These are phyloP conservation scores for Microsporum canis DNA, from an alignment of 2,329 filamentous ascomycete species.

Conservation along the genomic window DNA sequence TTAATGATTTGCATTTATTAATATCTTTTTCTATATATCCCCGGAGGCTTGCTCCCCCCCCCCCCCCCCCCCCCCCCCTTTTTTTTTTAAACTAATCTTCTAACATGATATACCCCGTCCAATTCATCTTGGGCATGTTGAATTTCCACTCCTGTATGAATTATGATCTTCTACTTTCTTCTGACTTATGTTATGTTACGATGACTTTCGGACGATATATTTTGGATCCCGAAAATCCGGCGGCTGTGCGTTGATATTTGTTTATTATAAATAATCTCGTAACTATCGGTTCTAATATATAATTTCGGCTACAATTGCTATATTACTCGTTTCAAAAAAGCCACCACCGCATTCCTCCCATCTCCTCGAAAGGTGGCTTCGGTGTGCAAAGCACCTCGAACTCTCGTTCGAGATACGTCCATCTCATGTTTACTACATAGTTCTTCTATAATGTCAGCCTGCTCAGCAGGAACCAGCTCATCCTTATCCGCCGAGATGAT, in stretches of 20 bases:
- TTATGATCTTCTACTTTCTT: not conserved
- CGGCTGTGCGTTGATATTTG: not conserved
- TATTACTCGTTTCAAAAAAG: conserved; percentile 9
- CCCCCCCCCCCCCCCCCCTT: not conserved
- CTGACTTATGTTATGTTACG: not conserved
- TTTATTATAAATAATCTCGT: not conserved
- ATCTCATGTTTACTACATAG: conserved; percentile 26
- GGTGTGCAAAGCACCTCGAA: conserved; percentile 41
- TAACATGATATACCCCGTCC: not conserved
- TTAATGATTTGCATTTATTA: not conserved
- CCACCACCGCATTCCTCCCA: conserved; percentile 32
- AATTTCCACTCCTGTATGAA: not conserved
- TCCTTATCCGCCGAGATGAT: conserved; percentile 34
- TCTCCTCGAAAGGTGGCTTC: conserved; percentile 36
- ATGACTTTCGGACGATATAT: not conserved
- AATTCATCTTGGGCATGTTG: not conserved
- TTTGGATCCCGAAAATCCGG: not conserved
- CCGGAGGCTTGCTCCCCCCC: not conserved
- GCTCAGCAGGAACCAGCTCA: conserved; percentile 33
- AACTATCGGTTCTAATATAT: not conserved
- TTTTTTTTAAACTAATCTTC: not conserved
- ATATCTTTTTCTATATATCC: not conserved
- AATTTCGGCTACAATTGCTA: not conserved
- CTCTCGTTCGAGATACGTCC: conserved; percentile 27
- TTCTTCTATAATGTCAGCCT: conserved; percentile 25